Evolutionary conservation across 352 stramenopile genomes (phyloP).

Genomic region (Thalassiosira hispida): DNA sequence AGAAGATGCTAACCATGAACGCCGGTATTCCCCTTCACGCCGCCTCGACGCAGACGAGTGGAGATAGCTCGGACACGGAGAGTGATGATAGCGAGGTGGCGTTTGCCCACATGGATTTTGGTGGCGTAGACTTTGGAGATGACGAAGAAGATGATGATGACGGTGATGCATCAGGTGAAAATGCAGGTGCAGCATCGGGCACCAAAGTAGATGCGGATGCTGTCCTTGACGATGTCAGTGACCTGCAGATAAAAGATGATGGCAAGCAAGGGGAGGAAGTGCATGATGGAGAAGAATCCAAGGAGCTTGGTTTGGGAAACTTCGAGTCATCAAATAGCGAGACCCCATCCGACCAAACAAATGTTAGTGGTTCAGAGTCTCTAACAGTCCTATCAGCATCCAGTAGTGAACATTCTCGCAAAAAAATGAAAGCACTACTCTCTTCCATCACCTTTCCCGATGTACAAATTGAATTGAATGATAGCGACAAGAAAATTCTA

Average conservation of each 20-base stretch:
- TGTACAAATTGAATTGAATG: constrained; percentile 8
- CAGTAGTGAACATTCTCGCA: background rate
- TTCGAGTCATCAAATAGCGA: background rate
- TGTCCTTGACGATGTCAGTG: background rate
- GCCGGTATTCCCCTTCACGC: background rate
- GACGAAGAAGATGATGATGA: constrained; percentile 17
- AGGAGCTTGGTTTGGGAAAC: background rate
- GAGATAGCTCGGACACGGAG: constrained; percentile 1
- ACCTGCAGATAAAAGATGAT: constrained; percentile 9
- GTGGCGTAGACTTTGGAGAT: constrained; percentile 73
- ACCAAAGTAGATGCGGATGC: too few relatives aligned
- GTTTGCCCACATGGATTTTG: constrained; percentile 69
- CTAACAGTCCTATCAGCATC: background rate
- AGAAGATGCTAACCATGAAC: constrained; percentile 16
- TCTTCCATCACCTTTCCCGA: constrained; percentile 23
- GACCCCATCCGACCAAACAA: background rate
- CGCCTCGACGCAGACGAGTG: background rate
- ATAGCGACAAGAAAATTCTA: constrained; percentile 18
- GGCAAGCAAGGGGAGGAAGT: background rate
- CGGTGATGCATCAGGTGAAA: background rate
- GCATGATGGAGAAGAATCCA: background rate
- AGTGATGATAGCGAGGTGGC: constrained; percentile 56
- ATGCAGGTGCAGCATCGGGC: background rate
- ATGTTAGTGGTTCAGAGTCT: background rate
- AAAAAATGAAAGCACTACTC: background rate